These are phyloP conservation scores for Groenewaldozyma auringiensis DNA, from an alignment of 1,139 yeast genomes.

Conservation along the genomic window DNA sequence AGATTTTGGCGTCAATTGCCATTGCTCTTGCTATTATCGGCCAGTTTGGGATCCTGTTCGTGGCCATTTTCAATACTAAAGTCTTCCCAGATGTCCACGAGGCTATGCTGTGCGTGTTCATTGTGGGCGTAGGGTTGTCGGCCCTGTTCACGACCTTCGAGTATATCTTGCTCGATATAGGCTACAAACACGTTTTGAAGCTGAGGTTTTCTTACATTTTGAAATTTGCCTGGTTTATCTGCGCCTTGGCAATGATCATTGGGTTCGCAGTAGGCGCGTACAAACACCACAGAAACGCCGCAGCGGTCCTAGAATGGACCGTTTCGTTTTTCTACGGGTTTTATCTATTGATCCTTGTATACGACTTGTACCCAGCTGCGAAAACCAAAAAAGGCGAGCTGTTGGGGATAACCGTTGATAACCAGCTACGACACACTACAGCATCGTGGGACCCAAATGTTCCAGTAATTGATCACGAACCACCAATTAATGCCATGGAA, in stretches of 20 bases:
- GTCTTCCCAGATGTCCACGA: slow-evolving; percentile 53
- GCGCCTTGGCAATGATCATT: slow-evolving; percentile 66
- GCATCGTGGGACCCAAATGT: neutral
- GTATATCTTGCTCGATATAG: slow-evolving; percentile 54
- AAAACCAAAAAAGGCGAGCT: slow-evolving; percentile 18
- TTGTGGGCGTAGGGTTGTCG: slow-evolving; percentile 61
- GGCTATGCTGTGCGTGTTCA: slow-evolving; percentile 65
- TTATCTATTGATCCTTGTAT: slow-evolving; percentile 54
- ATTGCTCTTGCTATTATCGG: slow-evolving; percentile 54
- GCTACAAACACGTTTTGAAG: slow-evolving; percentile 35
- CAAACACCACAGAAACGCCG: slow-evolving; percentile 39
- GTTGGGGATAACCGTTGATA: slow-evolving; percentile 15
- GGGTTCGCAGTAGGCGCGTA: slow-evolving; percentile 51
- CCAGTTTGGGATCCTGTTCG: slow-evolving; percentile 69
- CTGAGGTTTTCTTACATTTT: slow-evolving; percentile 38
- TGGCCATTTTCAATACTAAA: slow-evolving; percentile 66
- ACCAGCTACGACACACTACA: slow-evolving; percentile 7
- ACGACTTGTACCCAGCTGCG: slow-evolving; percentile 55
- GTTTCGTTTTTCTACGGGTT: slow-evolving; percentile 78
- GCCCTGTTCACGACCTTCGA: slow-evolving; percentile 53
- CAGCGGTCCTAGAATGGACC: slow-evolving; percentile 71
- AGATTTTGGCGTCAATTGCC: slow-evolving; percentile 43
- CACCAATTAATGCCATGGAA: slow-evolving; percentile 1
- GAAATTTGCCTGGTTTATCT: slow-evolving; percentile 57
- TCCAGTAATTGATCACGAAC: slow-evolving; percentile 3